Percentiles rank a stretch among this genome's conserved stretches.
Evolutionary conservation across 2,329 filamentous ascomycete species (phyloP).

Genomic region (Fusarium virguliforme): DNA sequence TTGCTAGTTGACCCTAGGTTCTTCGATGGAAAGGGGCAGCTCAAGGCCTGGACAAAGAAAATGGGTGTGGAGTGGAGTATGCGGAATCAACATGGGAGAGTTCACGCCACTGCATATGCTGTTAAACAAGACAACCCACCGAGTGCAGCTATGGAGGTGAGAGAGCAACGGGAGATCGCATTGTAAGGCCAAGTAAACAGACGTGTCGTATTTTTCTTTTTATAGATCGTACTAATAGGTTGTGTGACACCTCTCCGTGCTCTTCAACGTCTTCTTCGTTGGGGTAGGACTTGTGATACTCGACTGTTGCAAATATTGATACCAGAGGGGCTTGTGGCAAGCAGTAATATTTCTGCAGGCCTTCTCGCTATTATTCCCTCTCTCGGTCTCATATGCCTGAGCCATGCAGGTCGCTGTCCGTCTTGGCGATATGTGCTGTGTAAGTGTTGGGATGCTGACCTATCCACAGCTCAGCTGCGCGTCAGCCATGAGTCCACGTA

Average conservation of each 20-base stretch:
- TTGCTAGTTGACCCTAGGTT: background rate
- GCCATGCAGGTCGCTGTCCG: background rate
- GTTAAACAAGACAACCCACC: too few species aligned
- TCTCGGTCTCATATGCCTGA: background rate
- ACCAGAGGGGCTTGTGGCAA: background rate
- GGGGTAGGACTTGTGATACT: background rate
- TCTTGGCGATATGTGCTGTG: background rate
- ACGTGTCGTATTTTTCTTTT: too few species aligned
- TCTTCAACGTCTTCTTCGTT: background rate
- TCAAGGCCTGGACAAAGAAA: background rate
- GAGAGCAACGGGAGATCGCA: too few species aligned
- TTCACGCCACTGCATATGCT: too few species aligned
- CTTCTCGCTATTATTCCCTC: background rate
- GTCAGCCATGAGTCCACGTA: background rate
- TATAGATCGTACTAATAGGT: too few species aligned
- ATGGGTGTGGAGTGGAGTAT: background rate
- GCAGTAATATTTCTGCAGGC: background rate
- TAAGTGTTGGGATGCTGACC: background rate
- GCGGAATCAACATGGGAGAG: background rate
- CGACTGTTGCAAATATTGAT: background rate
- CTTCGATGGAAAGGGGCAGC: background rate
- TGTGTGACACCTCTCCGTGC: too few species aligned
- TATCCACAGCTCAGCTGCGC: background rate
- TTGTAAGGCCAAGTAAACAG: too few species aligned
- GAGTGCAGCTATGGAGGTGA: too few species aligned